Percentiles rank a stretch among this genome's conserved stretches.
Evolutionary conservation across 495 filamentous ascomycete species (phyloP).

Genomic region (Neurospora sp.): DNA sequence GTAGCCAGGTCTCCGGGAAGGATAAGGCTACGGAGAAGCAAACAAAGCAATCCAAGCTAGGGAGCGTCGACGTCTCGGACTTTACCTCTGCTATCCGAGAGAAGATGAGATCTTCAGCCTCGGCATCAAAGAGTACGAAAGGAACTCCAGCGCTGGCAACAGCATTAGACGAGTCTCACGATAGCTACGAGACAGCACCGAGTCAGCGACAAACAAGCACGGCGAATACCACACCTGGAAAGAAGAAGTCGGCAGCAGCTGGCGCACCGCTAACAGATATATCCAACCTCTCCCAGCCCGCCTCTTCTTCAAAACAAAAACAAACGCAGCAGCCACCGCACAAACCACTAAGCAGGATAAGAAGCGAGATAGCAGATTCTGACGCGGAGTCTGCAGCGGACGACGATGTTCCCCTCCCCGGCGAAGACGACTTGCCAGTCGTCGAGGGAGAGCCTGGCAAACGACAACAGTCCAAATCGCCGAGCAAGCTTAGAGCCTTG

Average conservation of each 20-base stretch:
- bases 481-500: neutral
- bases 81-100: conserved; percentile 7
- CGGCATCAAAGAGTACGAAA: conserved; percentile 1
- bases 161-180: conserved; percentile 7
- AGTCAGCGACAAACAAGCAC: conserved; percentile 19
- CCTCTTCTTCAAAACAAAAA: conserved; percentile 7
- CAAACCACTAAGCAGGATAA: conserved; percentile 13
- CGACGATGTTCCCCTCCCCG: neutral
- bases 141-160: neutral
- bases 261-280: conserved; percentile 2
- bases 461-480: neutral
- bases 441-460: neutral
- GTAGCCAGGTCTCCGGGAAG: neutral
- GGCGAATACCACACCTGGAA: conserved; percentile 1
- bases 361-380: conserved; percentile 34
- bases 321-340: conserved; percentile 1
- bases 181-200: conserved; percentile 25
- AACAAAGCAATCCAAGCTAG: neutral
- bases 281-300: conserved; percentile 26
- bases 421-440: neutral
- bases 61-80: conserved; percentile 9
- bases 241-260: neutral
- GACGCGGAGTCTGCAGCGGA: conserved; percentile 16
- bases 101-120: neutral
- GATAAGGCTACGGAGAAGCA: conserved; percentile 4